Conservation (phyloP, 345 rosid genomes). For the Erysimum cheiranthoides region DNA sequence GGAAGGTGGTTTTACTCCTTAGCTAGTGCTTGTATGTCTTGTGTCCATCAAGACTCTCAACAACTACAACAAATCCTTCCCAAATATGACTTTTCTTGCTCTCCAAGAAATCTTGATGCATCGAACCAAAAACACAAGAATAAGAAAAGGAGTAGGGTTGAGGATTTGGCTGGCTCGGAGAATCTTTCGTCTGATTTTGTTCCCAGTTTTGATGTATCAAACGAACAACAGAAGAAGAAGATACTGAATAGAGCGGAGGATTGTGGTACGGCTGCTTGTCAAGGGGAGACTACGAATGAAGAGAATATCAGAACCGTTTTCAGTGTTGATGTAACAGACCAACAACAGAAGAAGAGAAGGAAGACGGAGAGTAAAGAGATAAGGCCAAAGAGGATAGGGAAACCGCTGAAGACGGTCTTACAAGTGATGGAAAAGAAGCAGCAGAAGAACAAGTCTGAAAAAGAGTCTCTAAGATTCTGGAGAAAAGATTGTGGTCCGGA, state of each 20-base stretch:
- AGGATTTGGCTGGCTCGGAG: neutral
- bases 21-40: slow-evolving; percentile 27
- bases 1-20: slow-evolving; percentile 34
- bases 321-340: neutral
- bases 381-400: slow-evolving; percentile 53
- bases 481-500: slow-evolving; percentile 14
- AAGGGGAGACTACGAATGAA: neutral
- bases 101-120: neutral
- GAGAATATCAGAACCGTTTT: slow-evolving; percentile 20
- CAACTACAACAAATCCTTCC: neutral
- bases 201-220: neutral
- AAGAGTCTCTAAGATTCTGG: slow-evolving; percentile 12
- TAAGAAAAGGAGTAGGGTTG: neutral
- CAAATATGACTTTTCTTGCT: neutral
- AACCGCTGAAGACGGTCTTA: slow-evolving; percentile 15
- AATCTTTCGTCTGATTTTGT: neutral
- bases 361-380: slow-evolving; percentile 42
- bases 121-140: neutral
- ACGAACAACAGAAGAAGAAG: neutral
- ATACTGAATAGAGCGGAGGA: neutral
- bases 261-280: neutral
- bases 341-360: slow-evolving; percentile 31
- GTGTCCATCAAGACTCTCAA: neutral
- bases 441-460: neutral
- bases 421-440: slow-evolving; percentile 23